phyloP scores from a whole-genome alignment of 176 grass and related monocot genomes.

The Olyra latifolia region DNA sequence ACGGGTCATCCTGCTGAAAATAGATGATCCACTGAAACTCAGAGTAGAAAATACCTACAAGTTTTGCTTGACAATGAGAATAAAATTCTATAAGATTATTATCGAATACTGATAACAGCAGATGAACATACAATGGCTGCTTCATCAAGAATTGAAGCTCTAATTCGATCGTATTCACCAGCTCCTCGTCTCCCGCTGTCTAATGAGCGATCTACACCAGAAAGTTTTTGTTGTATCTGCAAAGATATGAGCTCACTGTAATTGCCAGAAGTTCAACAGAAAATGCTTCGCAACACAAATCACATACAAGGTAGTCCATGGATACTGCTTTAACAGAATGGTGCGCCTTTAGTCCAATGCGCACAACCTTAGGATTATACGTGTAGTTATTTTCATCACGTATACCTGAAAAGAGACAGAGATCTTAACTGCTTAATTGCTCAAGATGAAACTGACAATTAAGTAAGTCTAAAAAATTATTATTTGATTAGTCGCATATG shows the following conservation, averaged over 20 bases:
- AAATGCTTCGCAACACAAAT: conserved; percentile 35
- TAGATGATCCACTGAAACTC: conserved; percentile 86
- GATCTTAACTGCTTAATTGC: conserved; percentile 14
- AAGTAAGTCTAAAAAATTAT: not conserved
- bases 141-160: conserved; percentile 85
- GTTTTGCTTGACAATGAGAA: conserved; percentile 33
- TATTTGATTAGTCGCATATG: not conserved
- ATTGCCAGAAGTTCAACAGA: conserved; percentile 36
- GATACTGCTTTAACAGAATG: conserved; percentile 97
- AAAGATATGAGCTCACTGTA: conserved; percentile 40
- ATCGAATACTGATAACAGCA: conserved; percentile 16
- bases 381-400: conserved; percentile 86
- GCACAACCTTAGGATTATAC: conserved; percentile 96
- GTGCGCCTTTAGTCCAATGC: conserved; percentile 90
- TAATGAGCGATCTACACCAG: conserved; percentile 55
- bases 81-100: conserved; percentile 20
- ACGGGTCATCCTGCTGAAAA: conserved; percentile 83
- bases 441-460: not conserved
- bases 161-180: conserved; percentile 70
- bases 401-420: conserved; percentile 60
- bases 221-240: conserved; percentile 85
- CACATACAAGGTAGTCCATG: conserved; percentile 91
- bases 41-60: conserved; percentile 95
- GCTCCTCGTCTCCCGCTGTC: conserved; percentile 57
- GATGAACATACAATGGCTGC: conserved; percentile 72